Percentiles rank a stretch among this genome's conserved stretches.
phyloP scores from a whole-genome alignment of 2,329 filamentous ascomycete genomes.

The Colletotrichum sp. region DNA sequence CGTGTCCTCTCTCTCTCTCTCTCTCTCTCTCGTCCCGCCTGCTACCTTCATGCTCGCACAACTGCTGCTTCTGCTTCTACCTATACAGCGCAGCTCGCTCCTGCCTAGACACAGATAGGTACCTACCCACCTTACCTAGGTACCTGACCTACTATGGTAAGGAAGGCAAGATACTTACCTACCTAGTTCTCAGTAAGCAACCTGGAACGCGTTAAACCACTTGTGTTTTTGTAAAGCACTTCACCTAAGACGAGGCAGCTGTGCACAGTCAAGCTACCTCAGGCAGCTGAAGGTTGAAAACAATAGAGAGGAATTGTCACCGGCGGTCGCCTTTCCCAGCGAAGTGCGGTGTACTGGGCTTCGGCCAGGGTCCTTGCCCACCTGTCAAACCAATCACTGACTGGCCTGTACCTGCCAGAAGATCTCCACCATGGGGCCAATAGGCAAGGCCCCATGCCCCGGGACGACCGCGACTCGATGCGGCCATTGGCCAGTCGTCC shows the following conservation, averaged over 20 bases:
- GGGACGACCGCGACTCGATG: not conserved
- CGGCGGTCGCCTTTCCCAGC: not conserved
- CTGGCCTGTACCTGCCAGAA: slow-evolving; percentile 5
- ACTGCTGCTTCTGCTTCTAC: not conserved
- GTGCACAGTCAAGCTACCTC: not conserved
- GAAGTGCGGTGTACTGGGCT: slow-evolving; percentile 14
- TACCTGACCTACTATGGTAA: not conserved
- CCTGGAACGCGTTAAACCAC: not conserved
- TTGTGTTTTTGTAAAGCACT: not conserved
- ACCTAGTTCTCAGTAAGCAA: not conserved
- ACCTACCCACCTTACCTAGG: not conserved
- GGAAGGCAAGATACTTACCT: not conserved
- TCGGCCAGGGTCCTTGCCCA: not conserved
- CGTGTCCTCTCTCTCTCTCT: not conserved
- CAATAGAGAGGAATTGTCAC: not conserved
- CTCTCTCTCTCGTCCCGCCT: not conserved
- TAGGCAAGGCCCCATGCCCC: not conserved
- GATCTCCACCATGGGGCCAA: slow-evolving; percentile 1
- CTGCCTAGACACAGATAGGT: not conserved
- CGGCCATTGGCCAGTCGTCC: slow-evolving; percentile 1
- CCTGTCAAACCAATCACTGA: not conserved
- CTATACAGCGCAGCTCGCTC: not conserved
- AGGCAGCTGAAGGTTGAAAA: not conserved
- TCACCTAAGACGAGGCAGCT: not conserved
- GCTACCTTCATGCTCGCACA: not conserved